Evolutionary conservation across 352 stramenopile genomes (phyloP).

Genomic region (Thraustochytrium sp.): DNA sequence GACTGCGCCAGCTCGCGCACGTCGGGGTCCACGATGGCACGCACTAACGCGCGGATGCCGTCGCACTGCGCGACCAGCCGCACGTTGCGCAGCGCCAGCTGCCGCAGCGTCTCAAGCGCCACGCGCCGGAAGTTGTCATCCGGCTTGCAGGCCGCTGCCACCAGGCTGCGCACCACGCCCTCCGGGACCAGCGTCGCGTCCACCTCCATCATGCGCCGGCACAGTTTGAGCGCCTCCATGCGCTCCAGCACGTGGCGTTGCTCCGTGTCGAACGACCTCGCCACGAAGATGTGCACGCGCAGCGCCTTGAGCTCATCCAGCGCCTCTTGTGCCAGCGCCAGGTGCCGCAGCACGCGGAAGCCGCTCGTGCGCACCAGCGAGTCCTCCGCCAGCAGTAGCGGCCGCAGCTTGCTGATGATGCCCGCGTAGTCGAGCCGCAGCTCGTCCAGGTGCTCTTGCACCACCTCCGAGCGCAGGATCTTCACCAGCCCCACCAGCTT

Average conservation of each 20-base stretch:
- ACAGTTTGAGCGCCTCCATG: constrained; percentile 74
- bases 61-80: constrained; percentile 73
- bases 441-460: neutral
- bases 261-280: constrained; percentile 72
- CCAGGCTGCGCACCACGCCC: constrained; percentile 67
- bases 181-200: constrained; percentile 72
- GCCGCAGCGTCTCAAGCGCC: constrained; percentile 71
- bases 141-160: constrained; percentile 73
- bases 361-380: constrained; percentile 19
- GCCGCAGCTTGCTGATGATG: neutral
- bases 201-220: constrained; percentile 72
- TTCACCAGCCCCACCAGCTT: constrained; percentile 23
- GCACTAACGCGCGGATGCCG: constrained; percentile 69
- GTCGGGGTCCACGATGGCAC: constrained; percentile 70
- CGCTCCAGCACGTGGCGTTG: constrained; percentile 72
- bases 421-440: constrained; percentile 2
- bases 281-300: constrained; percentile 68
- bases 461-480: neutral
- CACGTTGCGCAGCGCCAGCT: constrained; percentile 69
- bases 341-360: constrained; percentile 28
- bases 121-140: constrained; percentile 78
- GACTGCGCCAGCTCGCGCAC: constrained; percentile 67
- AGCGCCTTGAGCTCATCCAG: neutral
- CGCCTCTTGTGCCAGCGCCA: neutral
- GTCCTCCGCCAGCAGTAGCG: neutral